Evolutionary conservation across 257 asterid species (phyloP).

Genomic region (Ilex aquifolium): DNA sequence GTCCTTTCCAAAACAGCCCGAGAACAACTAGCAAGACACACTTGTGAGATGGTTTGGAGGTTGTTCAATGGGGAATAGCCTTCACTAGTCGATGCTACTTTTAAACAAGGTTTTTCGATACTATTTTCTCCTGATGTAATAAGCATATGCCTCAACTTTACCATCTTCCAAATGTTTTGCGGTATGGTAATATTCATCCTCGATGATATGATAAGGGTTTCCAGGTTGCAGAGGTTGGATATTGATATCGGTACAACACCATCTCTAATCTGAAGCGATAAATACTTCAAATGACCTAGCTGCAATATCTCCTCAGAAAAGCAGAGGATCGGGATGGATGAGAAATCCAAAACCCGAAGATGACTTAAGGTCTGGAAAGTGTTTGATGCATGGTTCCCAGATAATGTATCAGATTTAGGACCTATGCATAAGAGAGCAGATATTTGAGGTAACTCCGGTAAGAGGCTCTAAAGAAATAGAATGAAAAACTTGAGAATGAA

Average conservation of each 20-base stretch:
- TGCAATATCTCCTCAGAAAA: background rate
- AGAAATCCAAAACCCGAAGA: background rate
- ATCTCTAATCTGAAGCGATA: background rate
- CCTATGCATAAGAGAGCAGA: background rate
- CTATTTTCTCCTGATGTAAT: too few species aligned
- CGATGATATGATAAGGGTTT: background rate
- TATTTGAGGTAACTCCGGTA: background rate
- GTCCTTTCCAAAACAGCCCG: too few species aligned
- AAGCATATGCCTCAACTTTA: too few species aligned
- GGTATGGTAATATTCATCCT: too few species aligned
- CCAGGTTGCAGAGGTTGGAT: background rate
- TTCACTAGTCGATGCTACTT: too few species aligned
- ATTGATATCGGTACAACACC: background rate
- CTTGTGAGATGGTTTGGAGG: too few species aligned
- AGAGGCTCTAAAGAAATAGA: background rate
- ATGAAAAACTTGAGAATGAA: background rate
- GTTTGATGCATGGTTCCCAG: background rate
- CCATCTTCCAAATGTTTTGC: too few species aligned
- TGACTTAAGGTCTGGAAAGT: background rate
- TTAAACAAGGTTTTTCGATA: too few species aligned
- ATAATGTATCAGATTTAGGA: background rate
- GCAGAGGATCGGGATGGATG: background rate
- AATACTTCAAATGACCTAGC: background rate
- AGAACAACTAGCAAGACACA: too few species aligned
- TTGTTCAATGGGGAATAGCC: too few species aligned